These are phyloP conservation scores for Termitomyces sp. DNA, from an alignment of 768 basidiomycete species.

Conservation along the genomic window DNA sequence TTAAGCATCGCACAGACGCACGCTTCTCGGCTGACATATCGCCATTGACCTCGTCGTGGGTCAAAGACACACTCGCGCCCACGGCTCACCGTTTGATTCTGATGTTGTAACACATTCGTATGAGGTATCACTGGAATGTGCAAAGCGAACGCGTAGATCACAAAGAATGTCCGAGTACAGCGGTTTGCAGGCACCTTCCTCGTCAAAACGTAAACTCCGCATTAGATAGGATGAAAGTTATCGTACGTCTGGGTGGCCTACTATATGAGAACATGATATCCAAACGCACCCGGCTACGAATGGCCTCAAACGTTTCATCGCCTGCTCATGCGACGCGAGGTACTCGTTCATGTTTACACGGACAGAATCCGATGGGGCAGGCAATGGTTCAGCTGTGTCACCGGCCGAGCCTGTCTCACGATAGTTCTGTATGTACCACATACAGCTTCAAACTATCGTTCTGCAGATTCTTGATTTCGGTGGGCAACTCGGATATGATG, in stretches of 20 bases:
- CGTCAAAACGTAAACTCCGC: slow-evolving; percentile 80
- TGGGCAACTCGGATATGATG: slow-evolving; percentile 89
- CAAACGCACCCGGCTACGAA: slow-evolving; percentile 81
- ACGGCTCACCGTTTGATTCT: no score
- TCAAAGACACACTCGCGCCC: no score
- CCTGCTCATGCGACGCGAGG: slow-evolving; percentile 87
- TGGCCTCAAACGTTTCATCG: slow-evolving; percentile 97
- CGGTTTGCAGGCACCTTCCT: slow-evolving; percentile 84
- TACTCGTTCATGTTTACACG: slow-evolving; percentile 76
- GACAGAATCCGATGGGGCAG: slow-evolving; percentile 29
- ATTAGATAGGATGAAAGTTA: slow-evolving; percentile 86
- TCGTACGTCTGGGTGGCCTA: slow-evolving; percentile 94
- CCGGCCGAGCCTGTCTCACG: slow-evolving; percentile 61
- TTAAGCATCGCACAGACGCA: no score
- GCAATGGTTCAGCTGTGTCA: slow-evolving; percentile 42
- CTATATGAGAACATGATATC: slow-evolving; percentile 30
- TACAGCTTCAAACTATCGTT: slow-evolving; percentile 95
- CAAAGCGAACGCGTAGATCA: slow-evolving; percentile 76
- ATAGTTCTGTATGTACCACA: no score
- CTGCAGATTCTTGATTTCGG: slow-evolving; percentile 89
- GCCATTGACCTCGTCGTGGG: no score
- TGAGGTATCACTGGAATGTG: slow-evolving; percentile 74
- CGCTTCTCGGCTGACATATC: no score
- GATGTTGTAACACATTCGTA: slow-evolving; percentile 65
- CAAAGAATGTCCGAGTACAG: slow-evolving; percentile 83